Conservation (phyloP, 108 stramenopile species). For the Epithemia pelagica region DNA sequence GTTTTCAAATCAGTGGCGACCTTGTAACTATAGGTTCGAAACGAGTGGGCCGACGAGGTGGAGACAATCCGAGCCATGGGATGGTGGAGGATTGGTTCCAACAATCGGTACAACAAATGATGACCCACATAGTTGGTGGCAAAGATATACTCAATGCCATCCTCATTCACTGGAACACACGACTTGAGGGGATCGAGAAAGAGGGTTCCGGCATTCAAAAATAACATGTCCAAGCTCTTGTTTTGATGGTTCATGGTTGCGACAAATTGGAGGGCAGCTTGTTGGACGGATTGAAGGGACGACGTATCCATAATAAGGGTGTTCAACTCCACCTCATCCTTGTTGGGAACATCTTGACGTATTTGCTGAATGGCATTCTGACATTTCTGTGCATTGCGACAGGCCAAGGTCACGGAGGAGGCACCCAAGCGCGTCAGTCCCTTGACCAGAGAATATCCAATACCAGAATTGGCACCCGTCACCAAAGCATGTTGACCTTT, state of each 20-base stretch:
- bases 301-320: constrained; percentile 41
- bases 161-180: constrained; percentile 10
- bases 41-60: constrained; percentile 36
- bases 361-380: constrained; percentile 26
- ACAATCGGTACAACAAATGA: constrained; percentile 42
- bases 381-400: constrained; percentile 38
- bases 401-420: constrained; percentile 29
- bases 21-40: constrained; percentile 16
- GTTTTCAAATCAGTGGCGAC: constrained; percentile 35
- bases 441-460: constrained; percentile 35
- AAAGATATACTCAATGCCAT: constrained; percentile 46
- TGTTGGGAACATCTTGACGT: constrained; percentile 1
- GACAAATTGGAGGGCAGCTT: constrained; percentile 20
- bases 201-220: constrained; percentile 47
- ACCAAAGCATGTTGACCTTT: constrained; percentile 46
- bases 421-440: constrained; percentile 31
- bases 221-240: constrained; percentile 40
- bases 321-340: constrained; percentile 4
- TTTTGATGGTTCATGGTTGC: constrained; percentile 7
- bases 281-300: constrained; percentile 33
- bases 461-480: constrained; percentile 54
- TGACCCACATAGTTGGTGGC: constrained; percentile 46
- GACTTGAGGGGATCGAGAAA: neutral
- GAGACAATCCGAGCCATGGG: constrained; percentile 30
- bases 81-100: constrained; percentile 25